Evolutionary conservation across 441 rosid species (phyloP), one percentile per base, ranked within the genome.

Genomic region (Hura crepitans): DNA sequence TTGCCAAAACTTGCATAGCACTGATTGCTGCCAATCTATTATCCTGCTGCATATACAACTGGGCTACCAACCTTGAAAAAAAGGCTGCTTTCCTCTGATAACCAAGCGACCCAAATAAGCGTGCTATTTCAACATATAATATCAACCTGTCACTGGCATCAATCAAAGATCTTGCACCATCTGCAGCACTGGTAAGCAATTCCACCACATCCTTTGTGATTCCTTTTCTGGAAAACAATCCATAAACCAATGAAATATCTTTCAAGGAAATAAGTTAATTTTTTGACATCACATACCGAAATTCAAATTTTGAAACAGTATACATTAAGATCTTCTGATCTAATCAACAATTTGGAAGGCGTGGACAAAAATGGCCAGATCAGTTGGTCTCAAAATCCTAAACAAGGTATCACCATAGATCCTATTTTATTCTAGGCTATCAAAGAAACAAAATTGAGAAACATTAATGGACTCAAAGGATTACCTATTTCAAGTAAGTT

Each of bases 31-130:
- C 98, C 75, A 91, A 78, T 75, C 89, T 89, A 75, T 88, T 90
- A 70, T 92, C 98, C 79, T 92, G 99, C 75, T 89, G 92, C 83
- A 95, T 80, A 79, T 95, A 95, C 84, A 92, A 74, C 83, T 85
- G 98, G 73, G 98, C 99, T 23, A 95, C 97, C 85, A 89, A 95
- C 85, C 99, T 90, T 47, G 98, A 90, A 70, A 92, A 95, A 84
- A 95, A 92, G 77, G 98, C 99, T 69, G 98, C 96, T 83, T 90
- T 95, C 72, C 97, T 79, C 70, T 90, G 93, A 81, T 92, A 95
- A 75, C 94, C 97, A 78, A 92, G 88, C 66, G 78, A 80, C 68
- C 99, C 99, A 83, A 83, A 95, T 59, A 95, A 82, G 67, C 97
- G 98, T 63, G 99, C 94, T 77, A 95, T 78, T 83, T 95, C 99